Evolutionary conservation across 495 filamentous ascomycete genomes (phyloP).

Genomic region (Podospora comata): DNA sequence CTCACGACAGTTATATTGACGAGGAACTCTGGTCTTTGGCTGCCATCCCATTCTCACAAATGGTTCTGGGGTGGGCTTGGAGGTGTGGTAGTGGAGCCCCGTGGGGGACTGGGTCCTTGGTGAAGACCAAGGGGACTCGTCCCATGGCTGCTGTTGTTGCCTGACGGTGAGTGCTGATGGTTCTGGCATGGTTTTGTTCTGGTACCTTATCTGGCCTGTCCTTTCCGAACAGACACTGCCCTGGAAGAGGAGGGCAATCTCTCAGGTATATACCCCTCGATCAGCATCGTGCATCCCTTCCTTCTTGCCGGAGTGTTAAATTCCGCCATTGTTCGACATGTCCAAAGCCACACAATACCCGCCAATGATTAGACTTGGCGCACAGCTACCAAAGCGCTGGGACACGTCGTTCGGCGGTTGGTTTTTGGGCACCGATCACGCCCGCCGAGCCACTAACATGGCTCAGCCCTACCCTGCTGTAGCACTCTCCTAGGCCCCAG

Average conservation of each 20-base stretch:
- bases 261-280: background rate
- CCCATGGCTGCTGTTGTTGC: constrained; percentile 4
- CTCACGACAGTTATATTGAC: background rate
- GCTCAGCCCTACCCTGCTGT: constrained; percentile 1
- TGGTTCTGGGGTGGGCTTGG: constrained; percentile 2
- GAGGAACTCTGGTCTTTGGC: constrained; percentile 9
- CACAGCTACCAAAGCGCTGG: constrained; percentile 3
- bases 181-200: background rate
- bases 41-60: constrained; percentile 10
- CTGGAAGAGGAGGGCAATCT: background rate
- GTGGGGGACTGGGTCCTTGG: background rate
- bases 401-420: background rate
- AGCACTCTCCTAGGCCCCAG: background rate
- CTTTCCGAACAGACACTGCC: too few relatives aligned
- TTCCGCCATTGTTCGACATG: background rate
- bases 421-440: background rate
- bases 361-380: constrained; percentile 1
- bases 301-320: background rate
- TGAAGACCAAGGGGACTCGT: background rate
- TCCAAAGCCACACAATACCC: background rate
- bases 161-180: constrained; percentile 5
- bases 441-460: background rate
- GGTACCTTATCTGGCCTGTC: too few relatives aligned
- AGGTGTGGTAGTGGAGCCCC: background rate
- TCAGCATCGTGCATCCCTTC: background rate